These are phyloP conservation scores for Fraxinus sp. DNA, from an alignment of 305 asterid species.

Conservation along the genomic window DNA sequence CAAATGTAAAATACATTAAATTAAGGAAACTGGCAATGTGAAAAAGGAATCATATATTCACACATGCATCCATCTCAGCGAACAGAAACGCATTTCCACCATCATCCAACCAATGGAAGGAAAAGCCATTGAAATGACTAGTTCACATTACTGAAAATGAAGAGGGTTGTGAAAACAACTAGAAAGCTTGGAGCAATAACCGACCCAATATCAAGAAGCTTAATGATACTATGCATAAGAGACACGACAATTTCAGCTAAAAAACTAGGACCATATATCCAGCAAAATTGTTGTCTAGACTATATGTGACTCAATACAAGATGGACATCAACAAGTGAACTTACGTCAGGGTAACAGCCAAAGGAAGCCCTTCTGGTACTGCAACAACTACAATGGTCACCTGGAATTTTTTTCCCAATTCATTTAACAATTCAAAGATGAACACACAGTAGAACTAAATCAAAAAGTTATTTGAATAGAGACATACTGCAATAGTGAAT, in stretches of 20 bases:
- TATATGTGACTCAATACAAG: background rate
- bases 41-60: conserved; percentile 14
- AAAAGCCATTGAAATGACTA: background rate
- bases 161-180: background rate
- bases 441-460: conserved; percentile 9
- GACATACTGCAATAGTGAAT: conserved; percentile 90
- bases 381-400: conserved; percentile 91
- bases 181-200: conserved; percentile 8
- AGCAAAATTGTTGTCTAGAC: conserved; percentile 13
- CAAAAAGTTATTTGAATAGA: conserved; percentile 19
- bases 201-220: conserved; percentile 14
- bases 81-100: conserved; percentile 16
- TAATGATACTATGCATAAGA: background rate
- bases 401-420: conserved; percentile 34
- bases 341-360: conserved; percentile 86
- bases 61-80: conserved; percentile 11
- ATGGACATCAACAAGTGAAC: conserved; percentile 22
- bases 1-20: conserved; percentile 7
- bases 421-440: conserved; percentile 27
- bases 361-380: conserved; percentile 87
- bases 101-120: conserved; percentile 10
- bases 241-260: background rate
- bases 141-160: conserved; percentile 7
- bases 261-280: background rate
- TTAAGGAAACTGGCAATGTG: conserved; percentile 13